These are phyloP conservation scores for Ascochyta pisi DNA, from an alignment of 2,329 filamentous ascomycete species.

Conservation along the genomic window DNA sequence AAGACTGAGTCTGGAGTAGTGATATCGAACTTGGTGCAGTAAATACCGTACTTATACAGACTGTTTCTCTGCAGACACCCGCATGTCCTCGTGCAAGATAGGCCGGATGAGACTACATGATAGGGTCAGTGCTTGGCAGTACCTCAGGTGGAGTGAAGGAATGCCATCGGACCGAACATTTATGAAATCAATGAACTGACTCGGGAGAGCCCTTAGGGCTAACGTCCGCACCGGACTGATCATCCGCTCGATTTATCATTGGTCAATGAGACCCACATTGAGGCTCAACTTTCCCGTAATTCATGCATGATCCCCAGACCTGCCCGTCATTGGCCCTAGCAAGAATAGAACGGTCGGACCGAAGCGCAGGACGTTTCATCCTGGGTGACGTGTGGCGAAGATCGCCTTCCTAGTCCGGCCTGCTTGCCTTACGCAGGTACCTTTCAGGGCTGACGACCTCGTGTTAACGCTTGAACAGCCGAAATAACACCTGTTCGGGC, in stretches of 20 bases:
- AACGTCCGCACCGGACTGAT: background rate
- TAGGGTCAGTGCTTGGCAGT: slow-evolving; percentile 9
- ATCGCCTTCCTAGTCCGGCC: background rate
- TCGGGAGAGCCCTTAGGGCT: background rate
- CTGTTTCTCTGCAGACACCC: background rate
- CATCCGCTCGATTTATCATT: background rate
- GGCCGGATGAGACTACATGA: background rate
- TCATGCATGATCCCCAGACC: background rate
- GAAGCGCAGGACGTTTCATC: slow-evolving; percentile 11
- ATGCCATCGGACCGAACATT: slow-evolving; percentile 11
- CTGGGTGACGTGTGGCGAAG: background rate
- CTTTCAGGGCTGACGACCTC: background rate
- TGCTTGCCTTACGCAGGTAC: background rate
- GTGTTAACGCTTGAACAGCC: slow-evolving; percentile 10
- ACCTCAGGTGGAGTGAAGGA: slow-evolving; percentile 12
- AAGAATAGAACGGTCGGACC: slow-evolving; percentile 4
- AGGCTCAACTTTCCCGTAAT: background rate
- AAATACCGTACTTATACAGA: slow-evolving; percentile 13
- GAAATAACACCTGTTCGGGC: slow-evolving; percentile 17
- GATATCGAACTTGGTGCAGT: background rate
- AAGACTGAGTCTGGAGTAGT: background rate
- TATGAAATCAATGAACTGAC: background rate
- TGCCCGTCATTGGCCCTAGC: background rate
- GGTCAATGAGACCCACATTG: background rate
- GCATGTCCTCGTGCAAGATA: background rate